Conservation (phyloP, 106 monocot species). For the Ottelia alismoides region DNA sequence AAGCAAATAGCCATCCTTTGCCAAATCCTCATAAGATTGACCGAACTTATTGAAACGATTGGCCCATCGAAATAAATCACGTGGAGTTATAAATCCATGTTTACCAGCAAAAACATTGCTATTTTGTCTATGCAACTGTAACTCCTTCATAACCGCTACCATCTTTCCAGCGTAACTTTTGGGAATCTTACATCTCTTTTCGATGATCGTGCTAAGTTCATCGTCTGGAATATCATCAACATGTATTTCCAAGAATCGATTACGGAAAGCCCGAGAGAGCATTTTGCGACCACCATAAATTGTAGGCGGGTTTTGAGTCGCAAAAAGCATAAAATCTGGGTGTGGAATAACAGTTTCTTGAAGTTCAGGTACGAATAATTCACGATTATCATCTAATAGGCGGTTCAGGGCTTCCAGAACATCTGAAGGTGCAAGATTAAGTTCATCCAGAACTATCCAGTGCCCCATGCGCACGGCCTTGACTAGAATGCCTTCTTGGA, state of each 20-base stretch:
- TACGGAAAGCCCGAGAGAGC: constrained; percentile 94
- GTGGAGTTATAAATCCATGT: constrained; percentile 92
- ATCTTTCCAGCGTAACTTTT: constrained; percentile 62
- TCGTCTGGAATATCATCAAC: constrained; percentile 98
- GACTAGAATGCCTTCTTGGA: constrained; percentile 90
- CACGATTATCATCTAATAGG: constrained; percentile 88
- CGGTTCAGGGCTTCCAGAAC: constrained; percentile 89
- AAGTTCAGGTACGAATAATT: constrained; percentile 84
- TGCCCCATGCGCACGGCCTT: constrained; percentile 84
- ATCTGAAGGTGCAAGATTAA: constrained; percentile 98
- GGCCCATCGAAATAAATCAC: constrained; percentile 95
- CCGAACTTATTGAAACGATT: constrained; percentile 60
- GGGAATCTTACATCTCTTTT: constrained; percentile 63
- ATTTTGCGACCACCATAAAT: constrained; percentile 90
- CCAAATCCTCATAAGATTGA: constrained; percentile 66
- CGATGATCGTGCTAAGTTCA: constrained; percentile 63
- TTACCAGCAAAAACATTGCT: constrained; percentile 98
- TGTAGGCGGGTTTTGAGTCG: constrained; percentile 91
- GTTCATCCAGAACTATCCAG: constrained; percentile 95
- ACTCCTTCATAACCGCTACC: constrained; percentile 88
- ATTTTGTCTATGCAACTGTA: constrained; percentile 88
- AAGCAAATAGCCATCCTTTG: constrained; percentile 86
- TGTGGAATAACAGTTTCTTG: constrained; percentile 80
- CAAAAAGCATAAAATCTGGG: constrained; percentile 95
- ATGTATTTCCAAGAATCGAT: constrained; percentile 91